These are phyloP conservation scores for Astrothelium subdiscretum DNA, from an alignment of 495 filamentous ascomycete species.

Conservation along the genomic window DNA sequence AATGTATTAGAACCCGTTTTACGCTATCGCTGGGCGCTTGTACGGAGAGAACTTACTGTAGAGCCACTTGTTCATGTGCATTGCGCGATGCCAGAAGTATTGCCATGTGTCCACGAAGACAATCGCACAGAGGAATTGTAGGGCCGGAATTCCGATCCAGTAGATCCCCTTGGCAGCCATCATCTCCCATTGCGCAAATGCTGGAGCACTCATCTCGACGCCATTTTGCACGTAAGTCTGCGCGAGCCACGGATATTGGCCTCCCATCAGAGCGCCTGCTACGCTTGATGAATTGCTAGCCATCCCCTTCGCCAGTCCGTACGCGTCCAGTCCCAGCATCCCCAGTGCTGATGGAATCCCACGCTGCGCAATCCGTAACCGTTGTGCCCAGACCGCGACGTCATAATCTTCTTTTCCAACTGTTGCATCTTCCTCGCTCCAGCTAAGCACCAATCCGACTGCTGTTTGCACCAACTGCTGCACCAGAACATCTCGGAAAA, in stretches of 20 bases:
- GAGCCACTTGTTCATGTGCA: constrained; percentile 93
- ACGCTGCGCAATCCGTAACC: constrained; percentile 59
- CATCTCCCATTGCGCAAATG: constrained; percentile 64
- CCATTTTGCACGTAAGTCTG: constrained; percentile 17
- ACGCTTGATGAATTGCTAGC: constrained; percentile 44
- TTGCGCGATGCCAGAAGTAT: constrained; percentile 86
- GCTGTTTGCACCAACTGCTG: constrained; percentile 81
- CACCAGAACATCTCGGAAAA: constrained; percentile 73
- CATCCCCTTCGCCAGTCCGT: constrained; percentile 29
- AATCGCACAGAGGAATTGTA: constrained; percentile 65
- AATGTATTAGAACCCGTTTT: constrained; percentile 9
- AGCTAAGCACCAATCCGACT: constrained; percentile 46
- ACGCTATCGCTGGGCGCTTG: too few relatives aligned
- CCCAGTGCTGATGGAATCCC: constrained; percentile 48
- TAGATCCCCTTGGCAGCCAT: constrained; percentile 62
- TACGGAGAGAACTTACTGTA: constrained; percentile 69
- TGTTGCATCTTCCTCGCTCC: constrained; percentile 53
- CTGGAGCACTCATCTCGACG: constrained; percentile 17
- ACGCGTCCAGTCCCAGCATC: constrained; percentile 29
- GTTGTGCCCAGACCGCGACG: constrained; percentile 67
- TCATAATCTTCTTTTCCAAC: constrained; percentile 71
- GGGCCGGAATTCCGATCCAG: constrained; percentile 58
- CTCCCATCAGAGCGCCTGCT: constrained; percentile 58
- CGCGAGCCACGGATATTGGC: constrained; percentile 52
- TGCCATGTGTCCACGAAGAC: constrained; percentile 85